Base-by-base conservation (phyloP, 2,329 filamentous ascomycete genomes). In the Aspergillus felis region DNA sequence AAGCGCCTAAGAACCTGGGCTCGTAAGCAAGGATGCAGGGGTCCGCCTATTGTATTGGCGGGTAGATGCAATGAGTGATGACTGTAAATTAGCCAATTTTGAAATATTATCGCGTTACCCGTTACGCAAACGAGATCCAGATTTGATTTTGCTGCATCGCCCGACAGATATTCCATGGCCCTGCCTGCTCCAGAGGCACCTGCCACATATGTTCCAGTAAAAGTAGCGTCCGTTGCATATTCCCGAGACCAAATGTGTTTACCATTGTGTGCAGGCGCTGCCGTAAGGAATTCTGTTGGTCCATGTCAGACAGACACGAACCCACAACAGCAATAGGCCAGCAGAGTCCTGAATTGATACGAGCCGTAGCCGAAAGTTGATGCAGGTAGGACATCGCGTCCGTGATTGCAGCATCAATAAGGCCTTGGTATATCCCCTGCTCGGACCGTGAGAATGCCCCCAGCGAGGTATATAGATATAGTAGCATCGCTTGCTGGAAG, bases 1-100 rank as follows among this genome's bases (percentile, higher is more conserved):
- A 76, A 62, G 76, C 82, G 3, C 84, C 84, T 8, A 73, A 76
- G 71, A 84, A 83, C 73, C 71, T 78, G 55, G 77, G 59, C n/a
- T 38, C 32, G 2, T 38, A 17, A 32, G 32, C 32, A 6, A 4
- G 29, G 2, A 12, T 12, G 29, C 32, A 6, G 32, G 28, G 32
- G 5, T n/a, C 14, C 14, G 32, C 32, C 32, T 5, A 17, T 17
- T 3, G 5, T 17, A 38, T 17, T 38, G 32, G 32, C 5, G 32
- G 32, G 2, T 17, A 14, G 8, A 38, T 38, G 32, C 32, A 38
- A 38, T 38, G 32, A 38, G 3, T 38, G 5, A 38, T 17, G 32
- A 38, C 32, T 38, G 32, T 38, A 38, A 17, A 38, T 38, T 38
- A 38, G 32, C 32, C 32, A 38, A 38, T 17, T 22, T 22, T 7